Percentiles rank a stretch among this genome's conserved stretches.
Evolutionary conservation across 163 green algal genomes (phyloP).

Genomic region (Trebouxia gelatinosa): DNA sequence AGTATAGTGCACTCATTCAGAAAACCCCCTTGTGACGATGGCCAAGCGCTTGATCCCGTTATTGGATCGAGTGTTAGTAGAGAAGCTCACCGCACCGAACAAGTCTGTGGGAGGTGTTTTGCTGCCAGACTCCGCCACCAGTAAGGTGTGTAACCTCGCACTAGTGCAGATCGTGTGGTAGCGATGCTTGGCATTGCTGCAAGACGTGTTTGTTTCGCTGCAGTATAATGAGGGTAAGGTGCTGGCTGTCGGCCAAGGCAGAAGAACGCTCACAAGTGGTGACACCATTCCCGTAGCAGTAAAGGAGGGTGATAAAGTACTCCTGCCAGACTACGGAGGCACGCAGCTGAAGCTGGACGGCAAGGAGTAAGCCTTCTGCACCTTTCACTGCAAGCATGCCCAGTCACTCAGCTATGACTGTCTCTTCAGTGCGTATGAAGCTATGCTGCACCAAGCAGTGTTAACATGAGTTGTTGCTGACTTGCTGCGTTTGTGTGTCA

Average conservation of each 20-base stretch:
- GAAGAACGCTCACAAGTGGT: conserved; percentile 65
- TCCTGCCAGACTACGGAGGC: conserved; percentile 92
- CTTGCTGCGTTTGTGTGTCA: neutral
- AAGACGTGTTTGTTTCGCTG: neutral
- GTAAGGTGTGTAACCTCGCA: conserved; percentile 59
- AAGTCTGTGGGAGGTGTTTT: conserved; percentile 81
- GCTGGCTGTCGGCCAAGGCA: conserved; percentile 80
- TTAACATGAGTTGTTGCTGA: neutral
- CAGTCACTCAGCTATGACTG: neutral
- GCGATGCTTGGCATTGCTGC: neutral
- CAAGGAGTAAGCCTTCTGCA: conserved; percentile 81
- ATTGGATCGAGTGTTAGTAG: conserved; percentile 83
- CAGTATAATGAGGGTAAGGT: conserved; percentile 92
- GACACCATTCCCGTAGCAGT: conserved; percentile 77
- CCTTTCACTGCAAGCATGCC: neutral
- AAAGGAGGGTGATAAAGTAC: conserved; percentile 89
- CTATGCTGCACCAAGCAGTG: conserved; percentile 6
- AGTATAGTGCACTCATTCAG: too few species aligned
- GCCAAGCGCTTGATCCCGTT: conserved; percentile 78
- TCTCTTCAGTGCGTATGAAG: neutral
- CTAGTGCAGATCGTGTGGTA: neutral
- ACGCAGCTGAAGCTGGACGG: conserved; percentile 78
- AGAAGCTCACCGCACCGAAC: conserved; percentile 70
- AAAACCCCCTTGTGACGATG: too few species aligned
- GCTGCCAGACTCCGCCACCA: conserved; percentile 73